Percentiles rank a stretch among this genome's conserved stretches.
Evolutionary conservation across 768 basidiomycete species (phyloP).

Genomic region (Boletus fagicola): DNA sequence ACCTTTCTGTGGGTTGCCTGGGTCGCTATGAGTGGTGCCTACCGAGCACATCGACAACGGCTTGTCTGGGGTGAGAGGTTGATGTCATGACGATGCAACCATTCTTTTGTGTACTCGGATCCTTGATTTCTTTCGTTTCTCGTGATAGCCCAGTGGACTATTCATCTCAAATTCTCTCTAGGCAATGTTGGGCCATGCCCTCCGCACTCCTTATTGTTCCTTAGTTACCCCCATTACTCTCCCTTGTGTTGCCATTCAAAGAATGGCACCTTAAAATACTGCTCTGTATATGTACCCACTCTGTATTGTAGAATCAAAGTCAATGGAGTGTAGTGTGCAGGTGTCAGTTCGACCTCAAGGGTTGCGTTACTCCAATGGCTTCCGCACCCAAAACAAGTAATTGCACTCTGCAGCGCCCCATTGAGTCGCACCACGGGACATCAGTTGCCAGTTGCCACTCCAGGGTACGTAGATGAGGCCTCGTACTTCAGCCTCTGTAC

Average conservation of each 20-base stretch:
- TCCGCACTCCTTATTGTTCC: background rate
- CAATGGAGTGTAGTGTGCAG: background rate
- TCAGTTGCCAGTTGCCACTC: constrained; percentile 65
- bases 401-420: constrained; percentile 60
- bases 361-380: constrained; percentile 39
- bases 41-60: constrained; percentile 69
- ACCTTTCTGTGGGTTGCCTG: constrained; percentile 58
- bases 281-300: constrained; percentile 13
- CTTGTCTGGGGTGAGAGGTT: constrained; percentile 79
- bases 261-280: background rate
- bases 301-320: constrained; percentile 19
- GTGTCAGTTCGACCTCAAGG: background rate
- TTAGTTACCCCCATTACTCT: background rate
- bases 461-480: constrained; percentile 78
- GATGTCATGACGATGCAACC: constrained; percentile 50
- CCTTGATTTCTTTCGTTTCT: background rate
- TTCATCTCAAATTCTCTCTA: background rate
- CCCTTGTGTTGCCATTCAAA: background rate
- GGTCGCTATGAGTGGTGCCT: constrained; percentile 63
- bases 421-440: constrained; percentile 49
- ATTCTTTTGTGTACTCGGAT: background rate
- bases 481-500: constrained; percentile 74
- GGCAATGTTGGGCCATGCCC: background rate
- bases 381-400: constrained; percentile 87
- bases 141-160: background rate